Percentiles rank a stretch among this genome's conserved stretches.
phyloP scores from a whole-genome alignment of 1,284 basidiomycete genomes.

The Lentinula novae-zelandiae region DNA sequence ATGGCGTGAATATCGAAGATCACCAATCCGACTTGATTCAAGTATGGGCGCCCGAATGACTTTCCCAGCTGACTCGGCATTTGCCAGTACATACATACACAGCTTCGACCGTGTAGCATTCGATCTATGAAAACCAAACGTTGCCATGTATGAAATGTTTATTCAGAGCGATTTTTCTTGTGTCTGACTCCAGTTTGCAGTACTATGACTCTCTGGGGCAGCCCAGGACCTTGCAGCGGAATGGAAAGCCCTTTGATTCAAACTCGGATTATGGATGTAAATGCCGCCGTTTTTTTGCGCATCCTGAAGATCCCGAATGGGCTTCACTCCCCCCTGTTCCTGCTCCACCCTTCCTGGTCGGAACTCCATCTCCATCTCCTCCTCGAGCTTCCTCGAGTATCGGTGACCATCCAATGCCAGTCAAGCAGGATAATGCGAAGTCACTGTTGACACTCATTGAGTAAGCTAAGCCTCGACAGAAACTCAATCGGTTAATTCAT shows the following conservation, averaged over 20 bases:
- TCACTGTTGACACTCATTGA: neutral
- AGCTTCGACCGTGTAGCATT: neutral
- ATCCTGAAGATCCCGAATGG: slow-evolving; percentile 10
- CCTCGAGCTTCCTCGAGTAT: neutral
- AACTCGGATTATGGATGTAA: neutral
- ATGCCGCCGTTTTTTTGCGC: neutral
- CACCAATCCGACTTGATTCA: too few relatives aligned
- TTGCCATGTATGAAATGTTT: neutral
- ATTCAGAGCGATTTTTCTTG: neutral
- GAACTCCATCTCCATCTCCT: neutral
- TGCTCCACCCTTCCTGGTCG: neutral
- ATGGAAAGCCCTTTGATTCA: neutral
- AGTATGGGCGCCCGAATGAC: too few relatives aligned
- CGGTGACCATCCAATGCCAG: neutral
- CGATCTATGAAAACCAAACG: neutral
- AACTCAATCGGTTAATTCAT: neutral
- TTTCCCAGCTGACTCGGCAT: neutral
- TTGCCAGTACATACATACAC: neutral
- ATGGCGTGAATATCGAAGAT: too few relatives aligned
- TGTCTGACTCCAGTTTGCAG: slow-evolving; percentile 14
- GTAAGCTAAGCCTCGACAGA: neutral
- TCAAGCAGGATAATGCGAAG: neutral
- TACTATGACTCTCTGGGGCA: slow-evolving; percentile 4
- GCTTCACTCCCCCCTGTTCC: neutral
- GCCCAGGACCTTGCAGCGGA: neutral